A percentile compares a stretch with the other conserved stretches of the same genome.
phyloP scores from a whole-genome alignment of 139 green algal genomes.

The Choricystis sp. region DNA sequence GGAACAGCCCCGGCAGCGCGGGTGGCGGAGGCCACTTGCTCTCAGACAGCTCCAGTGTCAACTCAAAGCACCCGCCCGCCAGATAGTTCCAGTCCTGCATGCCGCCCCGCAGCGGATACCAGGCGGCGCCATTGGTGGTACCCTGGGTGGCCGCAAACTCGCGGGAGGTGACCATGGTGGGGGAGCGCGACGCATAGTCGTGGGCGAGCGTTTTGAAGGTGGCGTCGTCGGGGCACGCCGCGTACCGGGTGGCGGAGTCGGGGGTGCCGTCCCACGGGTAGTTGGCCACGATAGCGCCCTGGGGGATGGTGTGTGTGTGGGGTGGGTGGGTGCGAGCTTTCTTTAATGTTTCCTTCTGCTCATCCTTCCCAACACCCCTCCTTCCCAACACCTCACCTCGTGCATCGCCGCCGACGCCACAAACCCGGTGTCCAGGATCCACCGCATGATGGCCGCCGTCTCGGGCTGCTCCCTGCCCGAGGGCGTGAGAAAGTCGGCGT shows the following conservation, averaged over 20 bases:
- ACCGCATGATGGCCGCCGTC: constrained; percentile 53
- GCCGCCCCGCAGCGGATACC: constrained; percentile 82
- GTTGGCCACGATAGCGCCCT: constrained; percentile 71
- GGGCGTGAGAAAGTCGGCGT: constrained; percentile 3
- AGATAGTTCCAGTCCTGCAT: constrained; percentile 90
- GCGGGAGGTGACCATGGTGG: constrained; percentile 23
- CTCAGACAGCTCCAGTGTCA: constrained; percentile 77
- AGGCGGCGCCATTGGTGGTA: constrained; percentile 79
- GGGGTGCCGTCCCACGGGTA: constrained; percentile 64
- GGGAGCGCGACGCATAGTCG: constrained; percentile 49
- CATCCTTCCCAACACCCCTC: too few relatives aligned
- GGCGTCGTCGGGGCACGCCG: constrained; percentile 50
- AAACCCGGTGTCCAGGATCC: constrained; percentile 29
- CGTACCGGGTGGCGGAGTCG: constrained; percentile 38
- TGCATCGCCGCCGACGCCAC: constrained; percentile 41
- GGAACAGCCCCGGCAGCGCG: constrained; percentile 32
- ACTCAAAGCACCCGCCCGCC: constrained; percentile 41
- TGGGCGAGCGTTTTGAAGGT: constrained; percentile 53
- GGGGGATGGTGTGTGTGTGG: neutral
- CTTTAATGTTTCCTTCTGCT: too few relatives aligned
- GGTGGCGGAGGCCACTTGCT: constrained; percentile 49
- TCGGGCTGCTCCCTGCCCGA: constrained; percentile 45
- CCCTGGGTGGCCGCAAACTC: constrained; percentile 50
- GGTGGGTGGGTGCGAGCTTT: neutral
- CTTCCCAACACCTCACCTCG: too few relatives aligned